A percentile compares a stretch with the other conserved stretches of the same genome.
phyloP scores from a whole-genome alignment of 1,139 yeast species.

The Pichia sp. region DNA sequence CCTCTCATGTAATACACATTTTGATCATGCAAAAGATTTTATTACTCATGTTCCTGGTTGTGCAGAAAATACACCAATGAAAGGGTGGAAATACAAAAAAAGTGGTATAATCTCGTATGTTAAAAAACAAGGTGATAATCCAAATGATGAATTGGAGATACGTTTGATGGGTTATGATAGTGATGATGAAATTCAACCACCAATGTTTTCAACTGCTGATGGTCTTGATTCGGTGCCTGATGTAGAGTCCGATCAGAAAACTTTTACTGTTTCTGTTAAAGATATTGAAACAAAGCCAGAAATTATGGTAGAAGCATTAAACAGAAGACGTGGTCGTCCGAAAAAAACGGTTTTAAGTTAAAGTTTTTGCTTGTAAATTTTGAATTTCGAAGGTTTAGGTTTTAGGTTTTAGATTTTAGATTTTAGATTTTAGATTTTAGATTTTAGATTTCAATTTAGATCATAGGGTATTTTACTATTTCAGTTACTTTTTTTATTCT shows the following conservation, averaged over 20 bases:
- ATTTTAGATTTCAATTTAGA: neutral
- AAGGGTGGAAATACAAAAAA: slow-evolving; percentile 26
- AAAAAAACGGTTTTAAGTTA: slow-evolving; percentile 5
- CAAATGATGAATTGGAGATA: slow-evolving; percentile 7
- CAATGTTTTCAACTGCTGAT: neutral
- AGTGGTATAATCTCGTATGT: slow-evolving; percentile 26
- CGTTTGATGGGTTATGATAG: slow-evolving; percentile 10
- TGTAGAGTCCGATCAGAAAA: neutral
- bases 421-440: neutral
- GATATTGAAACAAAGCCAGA: slow-evolving; percentile 13
- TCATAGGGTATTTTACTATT: neutral
- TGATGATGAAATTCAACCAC: neutral
- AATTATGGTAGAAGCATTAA: slow-evolving; percentile 14
- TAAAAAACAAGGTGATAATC: slow-evolving; percentile 12
- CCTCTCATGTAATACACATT: slow-evolving; percentile 29
- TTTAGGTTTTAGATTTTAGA: neutral
- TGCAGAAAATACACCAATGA: slow-evolving; percentile 36
- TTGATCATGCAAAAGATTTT: slow-evolving; percentile 50
- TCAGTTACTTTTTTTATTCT: neutral
- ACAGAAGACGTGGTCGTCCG: slow-evolving; percentile 17
- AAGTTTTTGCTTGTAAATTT: neutral
- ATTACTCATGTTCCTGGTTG: slow-evolving; percentile 63
- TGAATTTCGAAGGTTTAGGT: neutral
- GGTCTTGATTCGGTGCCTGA: neutral
- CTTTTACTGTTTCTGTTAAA: slow-evolving; percentile 4